Base-by-base conservation (phyloP, 768 basidiomycete species). In the Tricholoma bakamatsutake region DNA sequence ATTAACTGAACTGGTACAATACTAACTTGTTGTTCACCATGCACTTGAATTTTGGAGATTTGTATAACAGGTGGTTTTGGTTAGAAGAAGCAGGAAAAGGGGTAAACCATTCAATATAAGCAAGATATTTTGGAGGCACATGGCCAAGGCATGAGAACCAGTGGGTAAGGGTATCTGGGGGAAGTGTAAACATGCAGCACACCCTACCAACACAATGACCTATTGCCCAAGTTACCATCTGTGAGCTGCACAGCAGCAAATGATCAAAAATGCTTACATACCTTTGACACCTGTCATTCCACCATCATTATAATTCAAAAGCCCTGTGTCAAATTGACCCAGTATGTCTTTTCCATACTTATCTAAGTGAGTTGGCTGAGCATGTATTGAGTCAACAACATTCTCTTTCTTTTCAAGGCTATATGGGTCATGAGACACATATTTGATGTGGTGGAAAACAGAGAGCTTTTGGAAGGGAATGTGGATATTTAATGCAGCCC, bases 71-170 rank as follows among this genome's bases (percentile, higher is more conserved):
- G 31, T 48, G 47, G 31, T 48, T 48, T n/a, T 2, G 27, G 11
- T 48, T 21, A 11, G 62, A 58, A 11, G 24, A 31, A 42, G 45
- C 12, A 12, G 52, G 21, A 45, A 67, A 64, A 5, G 59, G 37
- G 1, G 59, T 57, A 48, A 59, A 69, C 66, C 66, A 67, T 50
- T 68, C 62, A 5, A 69, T 57, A 54, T 67, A 69, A 7, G 67
- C 67, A 6, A 69, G 59, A 43, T 63, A 59, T 10, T 55, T 17
- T 21, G 52, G 27, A 11, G 57, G 42, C n/a, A 17, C n/a, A 4
- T 9, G 39, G 13, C 39, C 39, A 40, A 40, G 39, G 2, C 39
- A 9, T 40, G 39, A 18, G 9, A 40, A 40, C 39, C 39, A 40
- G n/a, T 40, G 9, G 17, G 4, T 18, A 9, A 40, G 39, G 39